These are phyloP conservation scores for Cornus controversa DNA, from an alignment of 148 eudicot genomes.

Conservation along the genomic window DNA sequence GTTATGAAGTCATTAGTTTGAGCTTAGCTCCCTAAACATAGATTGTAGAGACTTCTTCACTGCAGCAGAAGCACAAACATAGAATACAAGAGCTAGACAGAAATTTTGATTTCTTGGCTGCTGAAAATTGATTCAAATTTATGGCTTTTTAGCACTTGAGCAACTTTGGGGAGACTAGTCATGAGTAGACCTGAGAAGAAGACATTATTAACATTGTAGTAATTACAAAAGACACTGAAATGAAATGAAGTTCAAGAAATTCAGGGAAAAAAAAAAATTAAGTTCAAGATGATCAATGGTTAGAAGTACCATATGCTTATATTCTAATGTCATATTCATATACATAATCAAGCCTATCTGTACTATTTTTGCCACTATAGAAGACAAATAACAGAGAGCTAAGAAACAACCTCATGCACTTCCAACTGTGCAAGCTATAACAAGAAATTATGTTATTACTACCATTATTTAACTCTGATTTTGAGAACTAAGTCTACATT, in stretches of 20 bases:
- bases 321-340: background rate
- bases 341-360: background rate
- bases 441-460: background rate
- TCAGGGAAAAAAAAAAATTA: no score
- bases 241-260: background rate
- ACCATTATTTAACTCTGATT: background rate
- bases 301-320: no score
- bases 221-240: background rate
- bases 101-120: background rate
- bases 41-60: no score
- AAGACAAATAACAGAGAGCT: background rate
- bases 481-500: background rate
- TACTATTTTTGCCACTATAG: no score
- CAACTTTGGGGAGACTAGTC: no score
- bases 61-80: no score
- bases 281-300: background rate
- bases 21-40: no score
- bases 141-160: background rate
- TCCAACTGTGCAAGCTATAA: background rate
- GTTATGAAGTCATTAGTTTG: no score
- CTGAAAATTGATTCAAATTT: background rate
- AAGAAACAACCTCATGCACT: background rate
- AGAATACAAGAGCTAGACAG: no score
- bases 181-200: no score
- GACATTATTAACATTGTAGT: background rate